These are phyloP conservation scores for Holtermannia corniformis DNA, from an alignment of 768 basidiomycete genomes.

Conservation along the genomic window DNA sequence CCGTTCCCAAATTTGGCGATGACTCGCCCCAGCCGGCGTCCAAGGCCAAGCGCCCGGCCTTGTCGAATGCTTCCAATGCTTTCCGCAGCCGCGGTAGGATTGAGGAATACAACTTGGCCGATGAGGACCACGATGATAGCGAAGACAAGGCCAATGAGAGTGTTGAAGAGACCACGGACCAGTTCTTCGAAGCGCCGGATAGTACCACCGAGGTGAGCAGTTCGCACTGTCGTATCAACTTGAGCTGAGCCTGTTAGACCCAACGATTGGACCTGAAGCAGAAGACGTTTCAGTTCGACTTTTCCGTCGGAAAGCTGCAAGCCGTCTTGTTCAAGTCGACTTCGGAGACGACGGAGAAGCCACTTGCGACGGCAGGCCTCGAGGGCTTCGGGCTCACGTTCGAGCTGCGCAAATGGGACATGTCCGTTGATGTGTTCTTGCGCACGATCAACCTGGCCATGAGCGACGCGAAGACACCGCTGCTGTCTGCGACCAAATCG, in stretches of 20 bases:
- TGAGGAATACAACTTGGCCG: conserved; percentile 55
- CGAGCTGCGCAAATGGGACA: conserved; percentile 67
- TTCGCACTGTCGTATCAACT: conserved; percentile 27
- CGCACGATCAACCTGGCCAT: conserved; percentile 68
- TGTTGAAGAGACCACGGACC: conserved; percentile 24
- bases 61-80: neutral
- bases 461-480: conserved; percentile 48
- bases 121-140: conserved; percentile 46
- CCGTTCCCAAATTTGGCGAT: conserved; percentile 68
- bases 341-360: conserved; percentile 55
- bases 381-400: conserved; percentile 69
- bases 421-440: conserved; percentile 74
- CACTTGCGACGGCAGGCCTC: conserved; percentile 67
- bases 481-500: conserved; percentile 25
- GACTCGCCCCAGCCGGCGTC: conserved; percentile 45
- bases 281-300: conserved; percentile 70
- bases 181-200: conserved; percentile 65
- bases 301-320: conserved; percentile 72
- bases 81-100: conserved; percentile 32
- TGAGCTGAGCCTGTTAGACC: conserved; percentile 14
- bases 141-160: conserved; percentile 16
- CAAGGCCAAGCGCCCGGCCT: conserved; percentile 8
- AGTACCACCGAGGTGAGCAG: conserved; percentile 50
- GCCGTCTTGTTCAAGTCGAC: conserved; percentile 67
- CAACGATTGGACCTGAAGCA: conserved; percentile 48